Evolutionary conservation across 495 filamentous ascomycete genomes (phyloP).

Genomic region (Cenococcum geophilum): DNA sequence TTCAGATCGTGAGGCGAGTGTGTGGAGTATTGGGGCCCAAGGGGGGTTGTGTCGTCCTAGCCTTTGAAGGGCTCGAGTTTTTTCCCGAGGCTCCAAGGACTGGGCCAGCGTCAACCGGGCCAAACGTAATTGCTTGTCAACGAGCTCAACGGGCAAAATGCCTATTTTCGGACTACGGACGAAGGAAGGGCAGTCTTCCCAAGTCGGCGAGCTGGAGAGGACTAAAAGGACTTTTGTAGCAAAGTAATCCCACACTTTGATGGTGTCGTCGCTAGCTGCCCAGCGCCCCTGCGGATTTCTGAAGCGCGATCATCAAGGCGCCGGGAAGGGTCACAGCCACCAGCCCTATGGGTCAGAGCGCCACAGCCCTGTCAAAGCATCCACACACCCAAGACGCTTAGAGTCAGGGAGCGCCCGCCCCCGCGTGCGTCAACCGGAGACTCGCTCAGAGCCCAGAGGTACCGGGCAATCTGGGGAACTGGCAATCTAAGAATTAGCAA

Average conservation of each 20-base stretch:
- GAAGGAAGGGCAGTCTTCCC: not conserved
- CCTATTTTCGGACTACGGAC: not conserved
- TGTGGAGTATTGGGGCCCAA: not conserved
- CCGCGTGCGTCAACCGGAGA: too few relatives aligned
- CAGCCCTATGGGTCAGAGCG: not conserved
- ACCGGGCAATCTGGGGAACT: too few relatives aligned
- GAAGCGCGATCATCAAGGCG: not conserved
- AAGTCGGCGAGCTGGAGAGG: not conserved
- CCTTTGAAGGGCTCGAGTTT: constrained; percentile 2
- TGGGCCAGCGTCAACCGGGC: not conserved
- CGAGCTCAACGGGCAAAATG: not conserved
- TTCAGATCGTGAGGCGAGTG: constrained; percentile 1
- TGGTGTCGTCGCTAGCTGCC: too few relatives aligned
- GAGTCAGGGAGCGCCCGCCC: not conserved
- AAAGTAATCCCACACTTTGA: too few relatives aligned
- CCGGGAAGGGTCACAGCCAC: too few relatives aligned
- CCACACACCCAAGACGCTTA: too few relatives aligned
- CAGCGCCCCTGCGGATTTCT: too few relatives aligned
- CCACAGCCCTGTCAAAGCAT: not conserved
- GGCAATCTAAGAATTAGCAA: too few relatives aligned
- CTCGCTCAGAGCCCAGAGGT: too few relatives aligned
- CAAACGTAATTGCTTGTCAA: not conserved
- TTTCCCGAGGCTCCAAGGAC: constrained; percentile 9
- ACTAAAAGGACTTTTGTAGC: too few relatives aligned
- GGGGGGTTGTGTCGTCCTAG: not conserved